phyloP scores from a whole-genome alignment of 495 filamentous ascomycete genomes.

The Trichoderma erinaceum region DNA sequence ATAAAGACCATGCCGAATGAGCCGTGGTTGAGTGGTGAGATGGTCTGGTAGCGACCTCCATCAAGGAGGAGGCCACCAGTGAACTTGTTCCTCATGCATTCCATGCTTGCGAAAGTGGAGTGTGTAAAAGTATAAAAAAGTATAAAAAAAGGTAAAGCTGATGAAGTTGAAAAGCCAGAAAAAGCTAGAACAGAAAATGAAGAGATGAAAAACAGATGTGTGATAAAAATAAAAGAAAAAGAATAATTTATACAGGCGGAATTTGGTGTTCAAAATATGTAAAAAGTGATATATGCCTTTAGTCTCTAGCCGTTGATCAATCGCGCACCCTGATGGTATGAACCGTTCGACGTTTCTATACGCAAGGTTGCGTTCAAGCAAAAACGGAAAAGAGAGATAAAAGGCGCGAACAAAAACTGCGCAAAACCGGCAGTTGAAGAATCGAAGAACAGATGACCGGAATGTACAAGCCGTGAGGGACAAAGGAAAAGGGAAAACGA shows the following conservation, averaged over 20 bases:
- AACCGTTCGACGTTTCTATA: slow-evolving; percentile 14
- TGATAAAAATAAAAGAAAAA: slow-evolving; percentile 33
- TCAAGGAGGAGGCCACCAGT: slow-evolving; percentile 66
- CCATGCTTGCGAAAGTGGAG: slow-evolving; percentile 50
- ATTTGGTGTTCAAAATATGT: slow-evolving; percentile 26
- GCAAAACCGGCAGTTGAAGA: not conserved
- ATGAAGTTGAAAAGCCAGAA: slow-evolving; percentile 19
- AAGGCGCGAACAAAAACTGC: slow-evolving; percentile 37
- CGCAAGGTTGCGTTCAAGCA: slow-evolving; percentile 53
- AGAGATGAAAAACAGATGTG: slow-evolving; percentile 28
- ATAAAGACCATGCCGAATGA: slow-evolving; percentile 98
- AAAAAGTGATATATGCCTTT: slow-evolving; percentile 7
- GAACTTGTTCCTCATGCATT: slow-evolving; percentile 72
- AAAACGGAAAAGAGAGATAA: slow-evolving; percentile 24
- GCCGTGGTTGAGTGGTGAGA: slow-evolving; percentile 94
- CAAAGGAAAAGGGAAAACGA: not conserved
- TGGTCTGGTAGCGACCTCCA: slow-evolving; percentile 72
- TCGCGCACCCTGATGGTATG: not conserved
- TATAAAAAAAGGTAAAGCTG: slow-evolving; percentile 20
- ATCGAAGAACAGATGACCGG: not conserved
- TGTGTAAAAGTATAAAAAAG: not conserved
- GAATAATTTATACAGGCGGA: slow-evolving; percentile 24
- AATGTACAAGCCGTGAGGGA: slow-evolving; percentile 4
- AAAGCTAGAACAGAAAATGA: slow-evolving; percentile 26
- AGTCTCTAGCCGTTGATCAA: slow-evolving; percentile 4